A percentile compares a stretch with the other conserved stretches of the same genome.
phyloP scores from a whole-genome alignment of 208 protist genomes.

The Perkinsela sp. region DNA sequence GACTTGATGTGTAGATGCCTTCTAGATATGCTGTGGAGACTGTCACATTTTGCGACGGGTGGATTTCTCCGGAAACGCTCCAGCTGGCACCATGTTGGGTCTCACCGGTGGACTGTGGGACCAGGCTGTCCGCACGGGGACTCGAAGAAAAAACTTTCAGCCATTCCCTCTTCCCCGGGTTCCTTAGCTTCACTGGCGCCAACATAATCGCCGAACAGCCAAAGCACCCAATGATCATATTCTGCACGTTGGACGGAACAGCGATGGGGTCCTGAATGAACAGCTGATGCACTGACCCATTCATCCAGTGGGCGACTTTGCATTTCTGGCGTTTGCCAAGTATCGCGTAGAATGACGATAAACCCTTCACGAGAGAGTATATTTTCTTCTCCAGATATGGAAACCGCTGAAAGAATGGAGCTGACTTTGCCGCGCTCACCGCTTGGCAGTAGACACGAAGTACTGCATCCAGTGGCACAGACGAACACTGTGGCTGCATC shows the following conservation, averaged over 20 bases:
- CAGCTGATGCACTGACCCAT: neutral
- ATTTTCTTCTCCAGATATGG: neutral
- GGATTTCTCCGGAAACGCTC: no score
- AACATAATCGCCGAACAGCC: neutral
- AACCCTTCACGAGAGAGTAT: neutral
- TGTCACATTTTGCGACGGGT: neutral
- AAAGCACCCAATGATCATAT: neutral
- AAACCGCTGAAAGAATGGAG: neutral
- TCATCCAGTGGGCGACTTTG: neutral
- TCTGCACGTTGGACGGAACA: neutral
- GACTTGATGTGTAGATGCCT: neutral
- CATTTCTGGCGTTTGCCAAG: neutral
- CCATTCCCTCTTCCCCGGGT: no score
- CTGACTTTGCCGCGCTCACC: neutral
- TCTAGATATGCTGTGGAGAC: neutral
- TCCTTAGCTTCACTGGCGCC: no score
- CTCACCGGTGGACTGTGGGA: no score
- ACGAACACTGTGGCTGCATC: no score
- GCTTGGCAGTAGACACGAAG: neutral
- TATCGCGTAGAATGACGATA: neutral
- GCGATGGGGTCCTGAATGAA: neutral
- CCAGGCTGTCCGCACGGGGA: no score
- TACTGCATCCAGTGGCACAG: neutral
- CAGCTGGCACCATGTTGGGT: no score
- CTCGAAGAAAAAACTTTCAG: no score